Percentiles rank a stretch among this genome's conserved stretches.
Evolutionary conservation across 192 early-diverging fungal genomes (phyloP).

Genomic region (Umbelopsis isabellina): DNA sequence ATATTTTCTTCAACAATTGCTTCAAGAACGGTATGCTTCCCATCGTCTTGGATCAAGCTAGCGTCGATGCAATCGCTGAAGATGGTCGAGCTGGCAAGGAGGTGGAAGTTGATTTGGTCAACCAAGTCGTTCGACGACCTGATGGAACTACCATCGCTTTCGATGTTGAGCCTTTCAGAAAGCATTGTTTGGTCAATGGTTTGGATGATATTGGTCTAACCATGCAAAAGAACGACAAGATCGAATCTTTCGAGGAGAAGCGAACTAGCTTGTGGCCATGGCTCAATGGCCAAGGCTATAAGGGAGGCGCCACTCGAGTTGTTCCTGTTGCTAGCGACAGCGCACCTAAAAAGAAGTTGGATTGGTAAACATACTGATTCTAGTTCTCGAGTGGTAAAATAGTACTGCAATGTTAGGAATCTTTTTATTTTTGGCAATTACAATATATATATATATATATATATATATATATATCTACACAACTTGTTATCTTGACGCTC

Average conservation of each 20-base stretch:
- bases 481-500: no score
- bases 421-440: not conserved
- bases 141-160: constrained; percentile 53
- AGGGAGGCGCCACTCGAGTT: constrained; percentile 26
- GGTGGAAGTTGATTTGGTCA: constrained; percentile 59
- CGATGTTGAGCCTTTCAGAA: constrained; percentile 62
- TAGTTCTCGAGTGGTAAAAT: not conserved
- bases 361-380: constrained; percentile 31
- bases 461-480: no score
- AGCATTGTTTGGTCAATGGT: constrained; percentile 68
- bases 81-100: constrained; percentile 49
- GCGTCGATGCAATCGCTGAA: constrained; percentile 44
- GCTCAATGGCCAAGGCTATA: constrained; percentile 61
- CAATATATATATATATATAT: not conserved
- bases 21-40: constrained; percentile 79
- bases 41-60: constrained; percentile 38
- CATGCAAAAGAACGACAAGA: constrained; percentile 59
- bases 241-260: constrained; percentile 55
- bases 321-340: constrained; percentile 13
- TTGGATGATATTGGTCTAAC: constrained; percentile 77
- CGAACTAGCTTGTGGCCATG: constrained; percentile 60
- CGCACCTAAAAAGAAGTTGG: constrained; percentile 32
- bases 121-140: constrained; percentile 48
- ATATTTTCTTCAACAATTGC: constrained; percentile 78
- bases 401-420: no score